Percentiles rank a stretch among this genome's conserved stretches.
Conservation (phyloP, 106 monocot genomes). For the Dendrobium officinale region DNA sequence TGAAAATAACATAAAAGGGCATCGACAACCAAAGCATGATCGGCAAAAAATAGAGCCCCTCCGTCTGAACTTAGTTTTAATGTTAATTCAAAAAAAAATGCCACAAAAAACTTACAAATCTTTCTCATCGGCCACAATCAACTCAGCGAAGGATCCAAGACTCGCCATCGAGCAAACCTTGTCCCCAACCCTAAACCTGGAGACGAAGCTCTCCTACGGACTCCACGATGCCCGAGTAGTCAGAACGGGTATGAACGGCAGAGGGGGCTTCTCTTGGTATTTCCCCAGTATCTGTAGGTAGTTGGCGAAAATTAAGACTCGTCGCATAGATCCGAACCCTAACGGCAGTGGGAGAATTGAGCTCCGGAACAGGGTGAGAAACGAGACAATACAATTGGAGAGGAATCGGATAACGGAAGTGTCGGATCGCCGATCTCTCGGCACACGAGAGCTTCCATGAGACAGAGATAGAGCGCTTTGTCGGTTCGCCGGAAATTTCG, state of each 20-base stretch:
- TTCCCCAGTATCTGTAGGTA: slow-evolving; percentile 89
- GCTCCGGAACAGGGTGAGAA: slow-evolving; percentile 47
- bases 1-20: too few relatives aligned
- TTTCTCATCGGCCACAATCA: slow-evolving; percentile 77
- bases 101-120: slow-evolving; percentile 53
- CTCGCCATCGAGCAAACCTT: slow-evolving; percentile 57
- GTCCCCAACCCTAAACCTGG: slow-evolving; percentile 67
- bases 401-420: slow-evolving; percentile 32
- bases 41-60: too few relatives aligned
- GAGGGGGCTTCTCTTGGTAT: slow-evolving; percentile 89
- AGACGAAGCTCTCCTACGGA: slow-evolving; percentile 50
- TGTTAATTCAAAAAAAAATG: too few relatives aligned
- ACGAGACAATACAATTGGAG: slow-evolving; percentile 38
- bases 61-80: too few relatives aligned
- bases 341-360: slow-evolving; percentile 63
- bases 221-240: slow-evolving; percentile 82
- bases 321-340: slow-evolving; percentile 61
- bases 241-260: slow-evolving; percentile 88
- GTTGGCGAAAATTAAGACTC: slow-evolving; percentile 85
- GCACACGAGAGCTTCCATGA: slow-evolving; percentile 87
- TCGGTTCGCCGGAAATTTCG: not conserved
- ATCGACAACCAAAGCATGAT: too few relatives aligned
- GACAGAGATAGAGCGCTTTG: not conserved
- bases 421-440: slow-evolving; percentile 75
- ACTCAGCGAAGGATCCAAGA: slow-evolving; percentile 63